phyloP scores from a whole-genome alignment of 2,329 filamentous ascomycete genomes.

The Didymella glomerata region DNA sequence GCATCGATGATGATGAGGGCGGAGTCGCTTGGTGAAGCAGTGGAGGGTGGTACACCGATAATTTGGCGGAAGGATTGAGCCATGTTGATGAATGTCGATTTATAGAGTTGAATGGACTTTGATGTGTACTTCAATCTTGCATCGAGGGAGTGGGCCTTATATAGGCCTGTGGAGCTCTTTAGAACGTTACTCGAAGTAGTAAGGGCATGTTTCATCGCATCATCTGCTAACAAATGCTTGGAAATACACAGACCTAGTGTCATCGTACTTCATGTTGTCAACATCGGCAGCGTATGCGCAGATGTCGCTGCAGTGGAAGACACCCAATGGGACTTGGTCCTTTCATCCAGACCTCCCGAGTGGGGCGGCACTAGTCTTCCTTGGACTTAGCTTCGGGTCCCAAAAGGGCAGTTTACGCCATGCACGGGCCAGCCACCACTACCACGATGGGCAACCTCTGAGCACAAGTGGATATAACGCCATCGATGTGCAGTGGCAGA shows the following conservation, averaged over 20 bases:
- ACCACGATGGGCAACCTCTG: not conserved
- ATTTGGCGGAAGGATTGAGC: constrained; percentile 58
- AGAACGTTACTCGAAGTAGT: too few species aligned
- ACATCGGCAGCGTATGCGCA: not conserved
- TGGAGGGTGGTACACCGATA: constrained; percentile 63
- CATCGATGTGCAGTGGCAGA: not conserved
- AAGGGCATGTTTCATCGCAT: not conserved
- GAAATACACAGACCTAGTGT: constrained; percentile 1
- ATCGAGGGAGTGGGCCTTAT: not conserved
- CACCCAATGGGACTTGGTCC: not conserved
- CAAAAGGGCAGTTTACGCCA: constrained; percentile 9
- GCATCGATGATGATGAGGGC: constrained; percentile 74
- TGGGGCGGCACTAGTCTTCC: not conserved
- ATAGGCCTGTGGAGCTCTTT: not conserved
- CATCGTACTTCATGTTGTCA: not conserved
- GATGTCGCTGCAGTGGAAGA: too few species aligned
- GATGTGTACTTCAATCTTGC: not conserved
- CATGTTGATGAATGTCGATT: constrained; percentile 7
- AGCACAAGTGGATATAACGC: not conserved
- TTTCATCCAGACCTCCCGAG: not conserved
- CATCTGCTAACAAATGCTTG: constrained; percentile 7
- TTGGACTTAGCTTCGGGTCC: not conserved
- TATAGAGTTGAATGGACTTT: not conserved
- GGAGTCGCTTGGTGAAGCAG: constrained; percentile 64
- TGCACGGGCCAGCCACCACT: constrained; percentile 1